A percentile compares a stretch with the other conserved stretches of the same genome.
Conservation (phyloP, 2,329 filamentous ascomycete genomes). For the Ophiostoma sp. region DNA sequence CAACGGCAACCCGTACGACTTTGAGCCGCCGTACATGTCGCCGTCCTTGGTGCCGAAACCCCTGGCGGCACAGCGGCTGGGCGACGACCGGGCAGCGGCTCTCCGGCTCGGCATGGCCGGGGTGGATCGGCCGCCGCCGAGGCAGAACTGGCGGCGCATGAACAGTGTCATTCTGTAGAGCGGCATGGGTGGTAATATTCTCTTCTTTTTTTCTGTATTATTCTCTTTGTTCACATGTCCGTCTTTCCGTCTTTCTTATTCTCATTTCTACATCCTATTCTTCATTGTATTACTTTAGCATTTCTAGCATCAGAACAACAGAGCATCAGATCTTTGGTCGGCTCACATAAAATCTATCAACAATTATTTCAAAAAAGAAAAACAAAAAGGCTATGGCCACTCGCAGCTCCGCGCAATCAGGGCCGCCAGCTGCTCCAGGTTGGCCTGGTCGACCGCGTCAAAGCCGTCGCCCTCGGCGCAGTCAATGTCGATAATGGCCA, state of each 20-base stretch:
- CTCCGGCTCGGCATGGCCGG: neutral
- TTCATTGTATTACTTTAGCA: conserved; percentile 10
- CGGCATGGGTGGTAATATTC: neutral
- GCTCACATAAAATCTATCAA: no score
- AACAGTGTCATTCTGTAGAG: conserved; percentile 3
- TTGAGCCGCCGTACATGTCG: conserved; percentile 17
- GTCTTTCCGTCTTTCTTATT: no score
- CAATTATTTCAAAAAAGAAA: no score
- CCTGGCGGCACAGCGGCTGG: neutral
- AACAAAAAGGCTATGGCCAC: conserved; percentile 41
- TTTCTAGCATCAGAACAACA: neutral
- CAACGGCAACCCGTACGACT: neutral
- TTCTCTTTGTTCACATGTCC: no score
- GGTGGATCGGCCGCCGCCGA: neutral
- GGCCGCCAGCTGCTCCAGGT: conserved; percentile 61
- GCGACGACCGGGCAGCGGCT: neutral
- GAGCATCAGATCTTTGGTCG: no score
- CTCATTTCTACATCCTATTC: neutral
- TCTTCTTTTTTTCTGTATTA: neutral
- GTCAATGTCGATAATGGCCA: conserved; percentile 73
- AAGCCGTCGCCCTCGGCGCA: conserved; percentile 64
- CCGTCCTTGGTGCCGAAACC: conserved; percentile 19
- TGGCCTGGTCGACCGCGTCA: conserved; percentile 59
- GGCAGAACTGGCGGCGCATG: conserved; percentile 6
- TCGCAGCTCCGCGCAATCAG: conserved; percentile 58